Percentiles rank a stretch among this genome's conserved stretches.
phyloP scores from a whole-genome alignment of 805 yeast genomes.

The Dipodascopsis tothii region DNA sequence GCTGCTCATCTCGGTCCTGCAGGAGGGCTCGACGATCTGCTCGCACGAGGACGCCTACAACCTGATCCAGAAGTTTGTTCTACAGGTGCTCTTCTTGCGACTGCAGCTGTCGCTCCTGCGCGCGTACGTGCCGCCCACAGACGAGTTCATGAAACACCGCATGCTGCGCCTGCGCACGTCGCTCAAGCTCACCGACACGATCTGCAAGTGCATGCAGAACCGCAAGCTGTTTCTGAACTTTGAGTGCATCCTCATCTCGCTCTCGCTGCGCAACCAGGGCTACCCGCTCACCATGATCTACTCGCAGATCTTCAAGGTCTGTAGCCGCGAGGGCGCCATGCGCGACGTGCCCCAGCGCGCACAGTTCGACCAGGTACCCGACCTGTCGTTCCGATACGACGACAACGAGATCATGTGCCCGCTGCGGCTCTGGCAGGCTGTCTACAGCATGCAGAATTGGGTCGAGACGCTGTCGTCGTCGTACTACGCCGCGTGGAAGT shows the following conservation, averaged over 20 bases:
- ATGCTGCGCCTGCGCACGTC: constrained; percentile 9
- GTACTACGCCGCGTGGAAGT: background rate
- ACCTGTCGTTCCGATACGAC: constrained; percentile 16
- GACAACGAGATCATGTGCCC: background rate
- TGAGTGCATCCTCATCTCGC: constrained; percentile 15
- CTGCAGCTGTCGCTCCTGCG: constrained; percentile 12
- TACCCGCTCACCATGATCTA: constrained; percentile 3
- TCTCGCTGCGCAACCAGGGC: constrained; percentile 9
- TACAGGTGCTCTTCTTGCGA: constrained; percentile 14
- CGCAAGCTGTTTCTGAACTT: constrained; percentile 11
- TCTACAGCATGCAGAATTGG: background rate
- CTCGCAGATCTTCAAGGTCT: background rate
- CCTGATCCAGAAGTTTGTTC: constrained; percentile 11
- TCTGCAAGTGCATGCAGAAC: constrained; percentile 10
- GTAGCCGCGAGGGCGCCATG: background rate
- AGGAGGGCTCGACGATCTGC: constrained; percentile 11
- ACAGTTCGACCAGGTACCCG: constrained; percentile 11
- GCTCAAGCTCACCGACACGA: constrained; percentile 14
- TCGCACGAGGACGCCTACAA: constrained; percentile 16
- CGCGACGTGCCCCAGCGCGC: background rate
- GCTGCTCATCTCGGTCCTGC: constrained; percentile 11
- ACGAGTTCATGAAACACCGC: constrained; percentile 6
- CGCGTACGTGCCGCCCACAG: constrained; percentile 9
- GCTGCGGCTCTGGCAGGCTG: background rate
- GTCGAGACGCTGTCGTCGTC: background rate